phyloP scores from a whole-genome alignment of 2,329 filamentous ascomycete genomes.

The Podosphaera xanthii region DNA sequence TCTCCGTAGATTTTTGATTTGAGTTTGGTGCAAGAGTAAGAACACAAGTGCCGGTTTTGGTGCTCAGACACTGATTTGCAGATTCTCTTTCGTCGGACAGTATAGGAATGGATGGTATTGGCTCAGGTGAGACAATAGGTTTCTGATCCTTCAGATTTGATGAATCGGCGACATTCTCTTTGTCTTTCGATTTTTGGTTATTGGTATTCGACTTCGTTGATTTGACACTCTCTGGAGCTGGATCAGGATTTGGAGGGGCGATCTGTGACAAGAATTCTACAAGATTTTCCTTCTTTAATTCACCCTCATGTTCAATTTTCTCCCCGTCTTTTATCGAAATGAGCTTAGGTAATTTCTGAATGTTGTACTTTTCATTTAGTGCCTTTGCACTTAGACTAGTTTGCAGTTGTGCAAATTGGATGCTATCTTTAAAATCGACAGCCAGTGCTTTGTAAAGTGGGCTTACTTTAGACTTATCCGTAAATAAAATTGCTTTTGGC shows the following conservation, averaged over 20 bases:
- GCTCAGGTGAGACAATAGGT: constrained; percentile 25
- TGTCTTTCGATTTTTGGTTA: constrained; percentile 19
- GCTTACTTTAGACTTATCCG: constrained; percentile 74
- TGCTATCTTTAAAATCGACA: constrained; percentile 67
- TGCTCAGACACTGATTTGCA: constrained; percentile 45
- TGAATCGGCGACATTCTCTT: constrained; percentile 27
- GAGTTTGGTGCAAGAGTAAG: constrained; percentile 43
- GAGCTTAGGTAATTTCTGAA: constrained; percentile 59
- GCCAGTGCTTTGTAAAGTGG: constrained; percentile 64
- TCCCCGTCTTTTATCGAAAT: constrained; percentile 54
- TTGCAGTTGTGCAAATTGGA: constrained; percentile 63
- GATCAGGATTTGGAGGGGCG: constrained; percentile 58
- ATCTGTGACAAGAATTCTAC: constrained; percentile 62
- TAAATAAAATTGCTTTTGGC: constrained; percentile 78
- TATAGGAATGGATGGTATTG: constrained; percentile 39
- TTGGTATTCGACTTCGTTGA: constrained; percentile 17
- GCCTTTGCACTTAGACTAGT: constrained; percentile 46
- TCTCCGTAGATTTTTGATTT: constrained; percentile 19
- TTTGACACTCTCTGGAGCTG: constrained; percentile 26
- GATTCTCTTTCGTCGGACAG: constrained; percentile 42
- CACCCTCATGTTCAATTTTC: constrained; percentile 52
- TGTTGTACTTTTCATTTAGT: constrained; percentile 48
- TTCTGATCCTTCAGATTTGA: constrained; percentile 19
- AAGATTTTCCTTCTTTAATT: constrained; percentile 66
- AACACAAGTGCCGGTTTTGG: constrained; percentile 63